Base-by-base conservation (phyloP, 2,329 filamentous ascomycete genomes). In the Ophiobolus disseminans region DNA sequence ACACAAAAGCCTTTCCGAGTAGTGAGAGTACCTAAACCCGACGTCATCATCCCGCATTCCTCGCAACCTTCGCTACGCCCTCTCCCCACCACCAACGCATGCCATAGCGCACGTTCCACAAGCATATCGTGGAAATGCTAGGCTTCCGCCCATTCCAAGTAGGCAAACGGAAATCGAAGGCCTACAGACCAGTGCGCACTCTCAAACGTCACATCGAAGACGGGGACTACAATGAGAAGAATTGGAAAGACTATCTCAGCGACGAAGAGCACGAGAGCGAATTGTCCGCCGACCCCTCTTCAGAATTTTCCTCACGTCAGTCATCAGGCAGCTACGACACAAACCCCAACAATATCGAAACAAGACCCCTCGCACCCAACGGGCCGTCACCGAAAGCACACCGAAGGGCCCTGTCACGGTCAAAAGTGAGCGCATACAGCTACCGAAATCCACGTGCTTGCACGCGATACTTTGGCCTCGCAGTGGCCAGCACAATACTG, bases 381-480 rank as follows among this genome's bases (percentile, higher is more conserved):
- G 52, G 57, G 7, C 55, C 34, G 10, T 22, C 50, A 9, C 50
- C 57, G 5, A 40, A 44, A 38, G 45, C 50, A 21, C 58, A 56
- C 45, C 53, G 52, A 50, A 57, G 45, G 50, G 53, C 48, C 11
- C 55, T 40, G 3, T 65, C 59, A 63, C 62, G 58, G 40, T 57
- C 70, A 3, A 65, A 55, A 5, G 61, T 70, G 6, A 69, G 65
- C 53, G 66, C 69, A 40, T 72, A 72, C 53, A 69, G 81, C 42
- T 89, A 88, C 62, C 80, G 86, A 23, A 74, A 92, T 32, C 89
- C 89, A 5, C 85, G 86, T 65, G 88, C 82, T 53, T 83, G 94
- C 49, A 85, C 90, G 46, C 82, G 91, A 61, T 95, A 88, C 69
- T 83, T 96, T 45, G 91, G 90, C 56, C 77, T 92, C 39, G 83